phyloP scores from a whole-genome alignment of 768 basidiomycete species.

The Cystoderma amianthinum region DNA sequence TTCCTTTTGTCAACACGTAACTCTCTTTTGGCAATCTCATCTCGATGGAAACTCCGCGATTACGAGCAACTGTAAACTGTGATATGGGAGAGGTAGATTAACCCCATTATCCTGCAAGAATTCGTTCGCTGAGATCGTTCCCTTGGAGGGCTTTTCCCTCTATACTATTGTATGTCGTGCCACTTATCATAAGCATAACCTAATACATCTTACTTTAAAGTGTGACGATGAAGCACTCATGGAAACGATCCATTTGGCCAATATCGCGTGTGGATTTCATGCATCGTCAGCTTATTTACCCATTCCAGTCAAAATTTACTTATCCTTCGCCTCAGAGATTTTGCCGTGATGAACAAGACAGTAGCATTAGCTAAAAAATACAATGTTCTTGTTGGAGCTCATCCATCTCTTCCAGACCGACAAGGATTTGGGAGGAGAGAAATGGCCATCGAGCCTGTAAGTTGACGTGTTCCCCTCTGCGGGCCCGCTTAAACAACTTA shows the following conservation, averaged over 20 bases:
- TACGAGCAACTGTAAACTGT: slow-evolving; percentile 46
- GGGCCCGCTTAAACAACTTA: neutral
- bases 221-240: slow-evolving; percentile 46
- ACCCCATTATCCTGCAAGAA: neutral
- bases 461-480: slow-evolving; percentile 6
- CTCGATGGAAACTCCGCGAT: no score
- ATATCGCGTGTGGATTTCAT: slow-evolving; percentile 66
- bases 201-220: slow-evolving; percentile 16
- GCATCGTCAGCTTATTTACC: slow-evolving; percentile 44
- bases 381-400: slow-evolving; percentile 56
- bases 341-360: slow-evolving; percentile 59
- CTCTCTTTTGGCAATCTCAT: no score
- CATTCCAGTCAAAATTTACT: neutral
- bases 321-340: slow-evolving; percentile 46
- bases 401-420: slow-evolving; percentile 57
- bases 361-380: slow-evolving; percentile 49
- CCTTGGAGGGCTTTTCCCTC: slow-evolving; percentile 40
- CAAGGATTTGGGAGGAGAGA: slow-evolving; percentile 65
- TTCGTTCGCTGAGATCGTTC: neutral
- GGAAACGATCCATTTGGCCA: slow-evolving; percentile 52
- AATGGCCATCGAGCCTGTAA: slow-evolving; percentile 53
- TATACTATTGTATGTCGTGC: slow-evolving; percentile 31
- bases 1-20: no score
- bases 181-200: neutral
- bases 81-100: slow-evolving; percentile 49